Percentiles rank a stretch among this genome's conserved stretches.
These are phyloP conservation scores for Dictyostelium firmibasis DNA, from an alignment of 78 protist genomes.

Conservation along the genomic window DNA sequence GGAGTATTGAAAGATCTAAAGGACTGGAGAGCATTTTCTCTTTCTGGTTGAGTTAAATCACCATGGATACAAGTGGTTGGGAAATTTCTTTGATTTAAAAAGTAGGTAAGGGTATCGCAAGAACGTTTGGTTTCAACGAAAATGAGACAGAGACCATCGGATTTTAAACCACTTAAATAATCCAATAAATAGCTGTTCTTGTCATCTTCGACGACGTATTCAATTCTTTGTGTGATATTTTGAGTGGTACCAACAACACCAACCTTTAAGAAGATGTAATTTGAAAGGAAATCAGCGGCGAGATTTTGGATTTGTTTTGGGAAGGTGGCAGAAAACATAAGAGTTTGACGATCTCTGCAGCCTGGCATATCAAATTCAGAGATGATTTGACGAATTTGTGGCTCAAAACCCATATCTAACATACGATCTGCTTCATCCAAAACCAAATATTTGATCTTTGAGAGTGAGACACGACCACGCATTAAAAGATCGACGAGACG, in stretches of 20 bases:
- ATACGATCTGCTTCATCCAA: constrained; percentile 99
- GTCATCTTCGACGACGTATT: constrained; percentile 87
- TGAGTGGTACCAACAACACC: constrained; percentile 98
- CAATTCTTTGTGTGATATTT: constrained; percentile 92
- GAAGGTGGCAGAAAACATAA: constrained; percentile 99
- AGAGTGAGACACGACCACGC: constrained; percentile 91
- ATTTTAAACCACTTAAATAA: constrained; percentile 63
- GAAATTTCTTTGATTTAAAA: constrained; percentile 74
- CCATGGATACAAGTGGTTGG: constrained; percentile 97
- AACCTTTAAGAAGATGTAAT: constrained; percentile 95
- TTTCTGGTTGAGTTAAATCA: constrained; percentile 97
- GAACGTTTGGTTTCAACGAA: constrained; percentile 95
- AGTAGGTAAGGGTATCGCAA: constrained; percentile 94
- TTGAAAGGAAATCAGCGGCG: constrained; percentile 95
- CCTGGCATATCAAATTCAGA: constrained; percentile 93
- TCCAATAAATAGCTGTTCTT: constrained; percentile 88
- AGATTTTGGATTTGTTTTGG: constrained; percentile 96
- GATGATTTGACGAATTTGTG: constrained; percentile 97
- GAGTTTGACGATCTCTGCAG: constrained; percentile 92
- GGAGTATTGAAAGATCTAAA: constrained; percentile 87
- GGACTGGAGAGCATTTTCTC: constrained; percentile 94
- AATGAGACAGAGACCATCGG: constrained; percentile 82
- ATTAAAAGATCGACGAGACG: constrained; percentile 97
- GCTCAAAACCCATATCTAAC: constrained; percentile 99
- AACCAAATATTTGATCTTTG: constrained; percentile 82